Evolutionary conservation across 2,329 filamentous ascomycete species (phyloP).

Genomic region (Scytalidium sp.): DNA sequence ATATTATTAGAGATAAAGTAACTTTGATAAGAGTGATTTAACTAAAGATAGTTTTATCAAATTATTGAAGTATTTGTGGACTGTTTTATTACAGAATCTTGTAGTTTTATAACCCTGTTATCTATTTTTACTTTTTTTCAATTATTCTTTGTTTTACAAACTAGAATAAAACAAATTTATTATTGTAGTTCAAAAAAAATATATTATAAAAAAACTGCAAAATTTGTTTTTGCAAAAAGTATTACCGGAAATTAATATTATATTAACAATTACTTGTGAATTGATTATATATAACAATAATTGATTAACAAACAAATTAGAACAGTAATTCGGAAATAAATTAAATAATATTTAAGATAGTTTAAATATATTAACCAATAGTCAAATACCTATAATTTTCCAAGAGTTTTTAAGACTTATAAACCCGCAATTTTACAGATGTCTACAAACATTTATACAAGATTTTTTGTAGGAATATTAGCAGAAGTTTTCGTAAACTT

Average conservation of each 20-base stretch:
- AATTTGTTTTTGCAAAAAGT: conserved; percentile 2
- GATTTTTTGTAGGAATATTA: too few relatives aligned
- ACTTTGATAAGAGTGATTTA: not conserved
- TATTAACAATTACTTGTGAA: conserved; percentile 1
- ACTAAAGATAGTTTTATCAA: not conserved
- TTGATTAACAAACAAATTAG: not conserved
- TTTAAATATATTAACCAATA: not conserved
- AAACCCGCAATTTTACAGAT: too few relatives aligned
- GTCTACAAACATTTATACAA: too few relatives aligned
- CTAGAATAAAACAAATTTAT: conserved; percentile 2
- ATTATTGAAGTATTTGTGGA: conserved; percentile 2
- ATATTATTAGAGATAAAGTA: not conserved
- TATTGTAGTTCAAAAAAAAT: not conserved
- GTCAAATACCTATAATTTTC: not conserved
- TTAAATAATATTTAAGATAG: not conserved
- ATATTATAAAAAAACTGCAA: not conserved
- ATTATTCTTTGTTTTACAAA: not conserved
- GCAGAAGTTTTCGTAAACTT: too few relatives aligned
- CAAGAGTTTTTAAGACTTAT: too few relatives aligned
- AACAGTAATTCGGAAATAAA: not conserved
- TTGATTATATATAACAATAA: not conserved
- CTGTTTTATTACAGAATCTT: conserved; percentile 3
- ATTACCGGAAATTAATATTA: conserved; percentile 2
- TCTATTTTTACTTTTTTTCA: not conserved
- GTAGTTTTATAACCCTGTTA: conserved; percentile 3